Evolutionary conservation across 78 protist species (phyloP), one percentile per base, ranked within the genome.

Genomic region (Diacronema lutheri): DNA sequence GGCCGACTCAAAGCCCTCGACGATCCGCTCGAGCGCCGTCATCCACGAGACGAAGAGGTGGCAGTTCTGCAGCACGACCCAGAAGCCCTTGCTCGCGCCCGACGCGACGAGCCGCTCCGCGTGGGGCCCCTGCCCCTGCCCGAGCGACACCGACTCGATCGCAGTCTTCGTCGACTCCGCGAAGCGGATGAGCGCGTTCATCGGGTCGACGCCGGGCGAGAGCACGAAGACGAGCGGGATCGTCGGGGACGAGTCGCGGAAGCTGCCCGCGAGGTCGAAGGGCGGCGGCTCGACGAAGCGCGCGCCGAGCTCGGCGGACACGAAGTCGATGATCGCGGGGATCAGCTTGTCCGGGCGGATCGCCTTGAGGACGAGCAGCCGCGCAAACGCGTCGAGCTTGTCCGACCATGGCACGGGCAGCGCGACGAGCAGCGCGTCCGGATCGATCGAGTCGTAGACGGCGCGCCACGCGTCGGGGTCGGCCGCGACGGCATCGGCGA

Each of bases 211-310:
- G 14, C 98, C 98, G 55, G 93, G 83, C 20, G 93, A 87, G 35
- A 96, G 87, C 33, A 96, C 85, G 55, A 96, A 95, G 78, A 96
- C 60, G 60, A 96, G 87, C 20, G 98, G 98, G 4, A 88, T 37
- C 50, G 58, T 14, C 16, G 81, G 6, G 50, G 31, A 33, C 50
- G 95, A 89, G 82, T 92, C 96, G 68, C n/a, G 58, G 69, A 41
- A 96, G 40, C 90, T 87, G 55, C 58, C 69, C 37, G 86, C 88
- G 33, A 95, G 88, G 82, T 96, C 93, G 77, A 94, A 93, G 31
- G 93, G 71, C 50, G 97, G 98, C n/a, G 98, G 97, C 78, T 93
- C 92, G 84, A 95, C 88, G 69, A 78, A 95, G 50, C 37, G 0
- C 23, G 74, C 68, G 38, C 93, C 97, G n/a, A 94, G 56, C n/a